Percentiles rank a stretch among this genome's conserved stretches.
Conservation (phyloP, 106 monocot species). For the Triglochin maritima region DNA sequence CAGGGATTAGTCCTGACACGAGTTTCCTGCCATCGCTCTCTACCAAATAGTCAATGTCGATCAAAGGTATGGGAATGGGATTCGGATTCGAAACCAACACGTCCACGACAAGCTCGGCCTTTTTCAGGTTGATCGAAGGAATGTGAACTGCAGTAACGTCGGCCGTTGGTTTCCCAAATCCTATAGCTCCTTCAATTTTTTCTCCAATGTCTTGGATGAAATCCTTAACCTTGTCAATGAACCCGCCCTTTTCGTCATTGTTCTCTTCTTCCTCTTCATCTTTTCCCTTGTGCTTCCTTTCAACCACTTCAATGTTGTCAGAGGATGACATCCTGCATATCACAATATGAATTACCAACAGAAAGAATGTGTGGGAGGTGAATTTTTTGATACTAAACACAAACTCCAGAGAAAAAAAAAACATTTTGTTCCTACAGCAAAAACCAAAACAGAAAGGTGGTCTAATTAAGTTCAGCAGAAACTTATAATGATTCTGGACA, state of each 20-base stretch:
- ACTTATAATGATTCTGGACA: too few relatives aligned
- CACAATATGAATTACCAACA: neutral
- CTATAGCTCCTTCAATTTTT: conserved; percentile 76
- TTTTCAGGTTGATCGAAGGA: conserved; percentile 51
- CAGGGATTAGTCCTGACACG: conserved; percentile 75
- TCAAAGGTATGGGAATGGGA: conserved; percentile 67
- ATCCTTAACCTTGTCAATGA: conserved; percentile 76
- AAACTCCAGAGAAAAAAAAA: too few relatives aligned
- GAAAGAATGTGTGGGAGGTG: too few relatives aligned
- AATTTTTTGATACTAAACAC: too few relatives aligned
- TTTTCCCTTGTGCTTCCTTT: conserved; percentile 27
- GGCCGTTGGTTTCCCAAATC: conserved; percentile 81
- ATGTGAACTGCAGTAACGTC: conserved; percentile 59
- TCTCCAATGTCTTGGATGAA: conserved; percentile 86
- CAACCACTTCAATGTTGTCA: conserved; percentile 21
- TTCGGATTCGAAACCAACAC: conserved; percentile 68
- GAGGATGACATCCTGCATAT: conserved; percentile 44
- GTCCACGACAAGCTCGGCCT: conserved; percentile 62
- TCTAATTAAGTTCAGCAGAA: too few relatives aligned
- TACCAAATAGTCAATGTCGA: conserved; percentile 67
- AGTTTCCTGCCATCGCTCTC: conserved; percentile 79
- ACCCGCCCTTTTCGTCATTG: conserved; percentile 36
- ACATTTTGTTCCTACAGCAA: too few relatives aligned
- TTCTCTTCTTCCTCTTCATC: conserved; percentile 24
- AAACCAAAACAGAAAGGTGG: too few relatives aligned